A percentile compares a stretch with the other conserved stretches of the same genome.
These are phyloP conservation scores for Mariannaea sp. DNA, from an alignment of 2,329 filamentous ascomycete species.

Conservation along the genomic window DNA sequence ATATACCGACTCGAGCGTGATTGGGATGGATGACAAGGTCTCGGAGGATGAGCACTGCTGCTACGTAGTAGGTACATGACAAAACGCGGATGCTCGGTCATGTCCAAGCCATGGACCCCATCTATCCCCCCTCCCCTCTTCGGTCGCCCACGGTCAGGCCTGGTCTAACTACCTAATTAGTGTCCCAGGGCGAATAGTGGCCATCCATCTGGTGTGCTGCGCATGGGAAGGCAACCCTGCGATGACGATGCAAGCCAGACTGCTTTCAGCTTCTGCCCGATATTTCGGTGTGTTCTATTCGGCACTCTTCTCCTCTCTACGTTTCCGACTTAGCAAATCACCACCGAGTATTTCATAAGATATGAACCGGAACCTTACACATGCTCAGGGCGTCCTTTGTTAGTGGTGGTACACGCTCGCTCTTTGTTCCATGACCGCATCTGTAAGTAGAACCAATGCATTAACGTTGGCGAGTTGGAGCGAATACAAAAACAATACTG, in stretches of 20 bases:
- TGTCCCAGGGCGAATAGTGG: slow-evolving; percentile 11
- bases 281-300: not conserved
- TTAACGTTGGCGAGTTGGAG: slow-evolving; percentile 19
- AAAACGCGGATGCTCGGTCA: too few species aligned
- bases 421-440: slow-evolving; percentile 20
- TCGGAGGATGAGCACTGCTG: slow-evolving; percentile 1
- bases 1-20: slow-evolving; percentile 30
- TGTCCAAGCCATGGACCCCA: too few species aligned
- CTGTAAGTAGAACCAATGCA: slow-evolving; percentile 12
- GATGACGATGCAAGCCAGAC: slow-evolving; percentile 11
- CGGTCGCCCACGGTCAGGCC: too few species aligned
- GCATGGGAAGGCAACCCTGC: slow-evolving; percentile 10
- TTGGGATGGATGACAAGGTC: slow-evolving; percentile 16
- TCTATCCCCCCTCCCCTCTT: too few species aligned
- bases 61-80: not conserved
- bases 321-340: not conserved
- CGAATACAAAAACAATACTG: too few species aligned
- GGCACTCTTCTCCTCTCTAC: not conserved
- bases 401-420: slow-evolving; percentile 25
- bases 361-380: slow-evolving; percentile 7
- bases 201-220: slow-evolving; percentile 8
- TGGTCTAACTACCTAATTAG: slow-evolving; percentile 9
- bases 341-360: slow-evolving; percentile 6
- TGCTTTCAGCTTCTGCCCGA: slow-evolving; percentile 14
- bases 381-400: slow-evolving; percentile 23